Evolutionary conservation across 805 yeast species (phyloP).

Genomic region (Nakazawaea molendinolei): DNA sequence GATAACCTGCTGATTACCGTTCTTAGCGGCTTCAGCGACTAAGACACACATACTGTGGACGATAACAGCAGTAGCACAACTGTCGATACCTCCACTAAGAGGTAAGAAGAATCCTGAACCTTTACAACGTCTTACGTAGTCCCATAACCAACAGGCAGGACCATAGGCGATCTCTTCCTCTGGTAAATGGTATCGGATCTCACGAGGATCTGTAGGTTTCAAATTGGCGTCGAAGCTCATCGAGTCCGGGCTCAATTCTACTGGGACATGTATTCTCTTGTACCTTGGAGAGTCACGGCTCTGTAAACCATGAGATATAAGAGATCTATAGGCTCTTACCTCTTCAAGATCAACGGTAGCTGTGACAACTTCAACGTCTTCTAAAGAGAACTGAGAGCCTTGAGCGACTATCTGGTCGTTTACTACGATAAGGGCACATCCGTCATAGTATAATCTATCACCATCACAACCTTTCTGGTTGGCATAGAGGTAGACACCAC

Average conservation of each 20-base stretch:
- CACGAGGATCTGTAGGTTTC: conserved; percentile 46
- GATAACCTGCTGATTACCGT: conserved; percentile 73
- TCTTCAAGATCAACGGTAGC: conserved; percentile 94
- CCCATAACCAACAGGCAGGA: conserved; percentile 99
- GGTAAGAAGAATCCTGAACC: conserved; percentile 93
- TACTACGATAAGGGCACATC: conserved; percentile 89
- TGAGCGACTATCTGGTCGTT: conserved; percentile 92
- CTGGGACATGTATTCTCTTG: conserved; percentile 52
- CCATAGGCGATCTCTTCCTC: conserved; percentile 97
- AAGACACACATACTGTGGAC: conserved; percentile 91
- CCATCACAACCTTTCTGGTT: conserved; percentile 99
- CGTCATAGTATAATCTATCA: conserved; percentile 93
- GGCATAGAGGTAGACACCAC: conserved; percentile 89
- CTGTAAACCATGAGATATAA: conserved; percentile 74
- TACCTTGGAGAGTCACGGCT: conserved; percentile 36
- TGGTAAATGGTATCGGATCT: conserved; percentile 65
- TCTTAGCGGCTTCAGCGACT: conserved; percentile 60
- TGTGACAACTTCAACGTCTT: conserved; percentile 91
- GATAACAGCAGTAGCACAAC: conserved; percentile 94
- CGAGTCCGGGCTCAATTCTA: conserved; percentile 58
- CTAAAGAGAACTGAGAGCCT: conserved; percentile 82
- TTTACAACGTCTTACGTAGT: conserved; percentile 83
- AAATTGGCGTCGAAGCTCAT: conserved; percentile 55
- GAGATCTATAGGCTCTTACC: conserved; percentile 73
- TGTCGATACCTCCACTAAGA: conserved; percentile 94